A percentile compares a stretch with the other conserved stretches of the same genome.
Evolutionary conservation across 306 rosid species (phyloP).

Genomic region (Inga laurina): DNA sequence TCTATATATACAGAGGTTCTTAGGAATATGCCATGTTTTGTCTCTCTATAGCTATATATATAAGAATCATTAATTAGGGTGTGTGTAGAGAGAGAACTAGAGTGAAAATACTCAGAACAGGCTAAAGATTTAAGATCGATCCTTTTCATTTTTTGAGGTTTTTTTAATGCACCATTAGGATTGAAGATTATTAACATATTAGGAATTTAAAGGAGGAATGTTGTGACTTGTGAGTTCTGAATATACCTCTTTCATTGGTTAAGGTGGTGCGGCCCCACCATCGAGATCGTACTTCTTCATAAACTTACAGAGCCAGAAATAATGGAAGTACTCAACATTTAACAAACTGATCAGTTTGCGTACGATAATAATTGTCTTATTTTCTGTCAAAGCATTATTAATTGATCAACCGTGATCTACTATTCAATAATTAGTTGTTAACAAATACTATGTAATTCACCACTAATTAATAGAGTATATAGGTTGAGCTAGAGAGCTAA

Average conservation of each 20-base stretch:
- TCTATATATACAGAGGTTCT: not conserved
- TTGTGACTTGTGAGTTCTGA: not conserved
- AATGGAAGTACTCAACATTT: not conserved
- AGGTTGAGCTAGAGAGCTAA: not conserved
- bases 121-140: not conserved
- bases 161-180: not conserved
- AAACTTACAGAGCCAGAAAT: not conserved
- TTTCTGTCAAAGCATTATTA: not conserved
- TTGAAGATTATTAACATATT: no score
- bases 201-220: not conserved
- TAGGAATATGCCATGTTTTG: not conserved
- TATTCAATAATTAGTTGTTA: slow-evolving; percentile 2
- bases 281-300: not conserved
- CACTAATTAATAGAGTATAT: not conserved
- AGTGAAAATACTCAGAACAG: not conserved
- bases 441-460: not conserved
- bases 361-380: not conserved
- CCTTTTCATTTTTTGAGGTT: not conserved
- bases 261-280: not conserved
- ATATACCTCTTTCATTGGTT: not conserved
- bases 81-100: not conserved
- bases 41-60: not conserved
- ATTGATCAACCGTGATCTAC: not conserved
- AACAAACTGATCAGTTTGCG: not conserved
- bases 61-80: not conserved